Evolutionary conservation across 176 grass and related monocot species (phyloP), one percentile per base, ranked within the genome.

Genomic region (Stipa capillata): DNA sequence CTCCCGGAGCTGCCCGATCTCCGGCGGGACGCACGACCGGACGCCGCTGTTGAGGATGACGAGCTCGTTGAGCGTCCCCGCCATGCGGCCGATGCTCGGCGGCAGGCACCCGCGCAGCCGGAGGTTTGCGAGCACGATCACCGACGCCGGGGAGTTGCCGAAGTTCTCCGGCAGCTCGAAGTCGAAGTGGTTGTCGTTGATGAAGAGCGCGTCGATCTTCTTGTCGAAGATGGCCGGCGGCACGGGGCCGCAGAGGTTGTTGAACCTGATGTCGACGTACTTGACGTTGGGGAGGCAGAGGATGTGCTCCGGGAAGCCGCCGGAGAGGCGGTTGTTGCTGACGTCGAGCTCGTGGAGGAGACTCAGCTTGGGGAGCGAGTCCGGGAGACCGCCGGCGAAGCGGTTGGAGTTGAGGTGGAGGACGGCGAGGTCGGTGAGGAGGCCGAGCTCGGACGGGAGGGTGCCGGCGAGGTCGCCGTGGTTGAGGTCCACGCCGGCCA

Each of bases 371-470:
- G 78, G 76, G 8, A 97, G 75, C 0, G 88, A 82, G 11, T 86
- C 81, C 0, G 93, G 93, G 0, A 97, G 49, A 0, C 58, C 37
- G 21, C 90, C 93, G 0, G 32, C 40, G 88, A 97, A 97, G 7
- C 89, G 85, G 85, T 97, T 97, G n/a, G 93, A 97, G 71, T 97
- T 97, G 71, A 97, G 87, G 86, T 97, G 93, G 47, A 97, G 84
- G 0, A 93, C 29, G 3, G 90, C 83, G 40, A 97, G 83, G 90
- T 97, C 93, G 1, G 93, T 27, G 3, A 97, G 89, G 6, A 91
- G 83, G 20, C 93, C 90, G 11, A 97, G 87, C 73, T 97, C 90
- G 71, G 82, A 86, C 0, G 93, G 90, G 34, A 97, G 73, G 7
- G 76, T 82, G 1, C 85, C 93, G 8, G 56, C 70, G 7, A 97